phyloP scores from a whole-genome alignment of 139 green algal genomes.

The Chlamydomonas applanata region DNA sequence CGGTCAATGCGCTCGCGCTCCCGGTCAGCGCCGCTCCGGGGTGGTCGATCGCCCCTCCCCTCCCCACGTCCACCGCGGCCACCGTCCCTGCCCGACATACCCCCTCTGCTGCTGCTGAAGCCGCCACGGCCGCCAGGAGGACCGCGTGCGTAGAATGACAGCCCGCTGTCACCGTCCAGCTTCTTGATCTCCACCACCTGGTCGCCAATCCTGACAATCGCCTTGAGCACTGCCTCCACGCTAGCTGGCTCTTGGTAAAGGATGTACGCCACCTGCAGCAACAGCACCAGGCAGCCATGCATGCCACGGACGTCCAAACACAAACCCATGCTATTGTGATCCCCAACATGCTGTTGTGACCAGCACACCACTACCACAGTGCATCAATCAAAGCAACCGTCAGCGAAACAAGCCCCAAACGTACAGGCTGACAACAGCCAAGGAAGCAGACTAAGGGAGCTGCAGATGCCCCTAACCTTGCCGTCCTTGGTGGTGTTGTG shows the following conservation, averaged over 20 bases:
- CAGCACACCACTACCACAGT: no score
- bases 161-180: background rate
- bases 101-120: background rate
- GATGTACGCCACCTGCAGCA: slow-evolving; percentile 15
- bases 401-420: no score
- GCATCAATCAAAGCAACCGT: no score
- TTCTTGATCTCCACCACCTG: background rate
- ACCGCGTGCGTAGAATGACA: background rate
- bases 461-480: no score
- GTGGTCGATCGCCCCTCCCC: background rate
- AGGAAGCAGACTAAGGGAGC: no score
- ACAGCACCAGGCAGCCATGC: background rate
- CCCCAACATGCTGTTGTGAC: no score
- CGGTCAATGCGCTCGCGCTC: no score
- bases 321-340: no score
- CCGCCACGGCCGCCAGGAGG: background rate
- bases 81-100: background rate
- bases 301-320: no score
- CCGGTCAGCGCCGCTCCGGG: background rate
- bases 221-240: slow-evolving; percentile 11
- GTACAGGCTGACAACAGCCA: no score
- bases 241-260: background rate
- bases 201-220: background rate
- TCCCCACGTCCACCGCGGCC: background rate
- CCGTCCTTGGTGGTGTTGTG: background rate